Conservation (phyloP, 495 filamentous ascomycete genomes). For the Glarea lozoyensis region DNA sequence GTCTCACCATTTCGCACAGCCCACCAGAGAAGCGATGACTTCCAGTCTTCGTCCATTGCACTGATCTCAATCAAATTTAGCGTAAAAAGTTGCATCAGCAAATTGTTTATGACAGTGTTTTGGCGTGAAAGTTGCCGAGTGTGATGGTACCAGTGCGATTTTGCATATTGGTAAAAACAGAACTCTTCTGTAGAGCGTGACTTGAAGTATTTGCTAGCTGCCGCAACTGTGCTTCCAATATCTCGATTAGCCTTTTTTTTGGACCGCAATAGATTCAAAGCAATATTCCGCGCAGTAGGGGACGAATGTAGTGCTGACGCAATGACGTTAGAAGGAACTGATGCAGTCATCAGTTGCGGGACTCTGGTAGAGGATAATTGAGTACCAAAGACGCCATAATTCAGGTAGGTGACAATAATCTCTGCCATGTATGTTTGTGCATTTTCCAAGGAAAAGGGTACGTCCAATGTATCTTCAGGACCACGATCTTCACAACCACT, state of each 20-base stretch:
- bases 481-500: no score
- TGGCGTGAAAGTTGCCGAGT: slow-evolving; percentile 3
- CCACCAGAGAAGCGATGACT: no score
- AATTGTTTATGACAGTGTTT: slow-evolving; percentile 2
- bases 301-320: slow-evolving; percentile 18
- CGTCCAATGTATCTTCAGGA: slow-evolving; percentile 12
- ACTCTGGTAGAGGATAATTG: slow-evolving; percentile 22
- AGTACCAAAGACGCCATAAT: slow-evolving; percentile 31
- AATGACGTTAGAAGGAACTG: slow-evolving; percentile 23
- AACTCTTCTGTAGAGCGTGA: slow-evolving; percentile 5
- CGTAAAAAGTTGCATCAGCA: slow-evolving; percentile 11
- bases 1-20: no score
- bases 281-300: slow-evolving; percentile 18
- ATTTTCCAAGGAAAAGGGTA: slow-evolving; percentile 15
- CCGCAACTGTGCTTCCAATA: slow-evolving; percentile 23
- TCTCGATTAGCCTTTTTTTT: slow-evolving; percentile 21
- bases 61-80: slow-evolving; percentile 1
- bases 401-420: slow-evolving; percentile 33
- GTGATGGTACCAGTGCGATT: slow-evolving; percentile 7
- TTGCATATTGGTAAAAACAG: slow-evolving; percentile 11
- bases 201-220: slow-evolving; percentile 6
- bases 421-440: slow-evolving; percentile 25
- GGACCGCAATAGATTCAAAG: slow-evolving; percentile 22
- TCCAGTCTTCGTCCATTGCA: slow-evolving; percentile 14
- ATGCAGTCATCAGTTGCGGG: slow-evolving; percentile 16